phyloP scores from a whole-genome alignment of 2,329 filamentous ascomycete species.

The Colletotrichum sp. region DNA sequence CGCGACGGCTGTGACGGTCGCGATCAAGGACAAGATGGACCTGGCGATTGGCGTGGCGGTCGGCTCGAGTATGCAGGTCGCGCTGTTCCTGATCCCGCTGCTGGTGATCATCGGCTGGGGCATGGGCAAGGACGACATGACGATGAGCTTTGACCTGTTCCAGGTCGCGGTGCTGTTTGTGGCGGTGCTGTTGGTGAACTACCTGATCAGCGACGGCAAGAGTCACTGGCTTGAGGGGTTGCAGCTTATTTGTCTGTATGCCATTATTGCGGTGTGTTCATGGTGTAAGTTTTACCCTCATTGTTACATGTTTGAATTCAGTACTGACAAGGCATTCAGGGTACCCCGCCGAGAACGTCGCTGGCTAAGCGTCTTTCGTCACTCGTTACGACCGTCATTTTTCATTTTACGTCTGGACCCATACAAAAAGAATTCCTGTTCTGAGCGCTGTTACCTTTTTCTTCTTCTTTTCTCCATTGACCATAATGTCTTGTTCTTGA shows the following conservation, averaged over 20 bases:
- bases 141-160: slow-evolving; percentile 85
- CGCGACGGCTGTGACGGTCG: slow-evolving; percentile 80
- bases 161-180: slow-evolving; percentile 88
- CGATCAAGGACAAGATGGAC: slow-evolving; percentile 86
- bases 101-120: slow-evolving; percentile 82
- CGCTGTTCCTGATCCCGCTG: slow-evolving; percentile 78
- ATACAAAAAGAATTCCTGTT: background rate
- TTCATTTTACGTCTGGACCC: background rate
- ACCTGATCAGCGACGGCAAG: slow-evolving; percentile 82
- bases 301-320: rapidly evolving
- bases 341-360: slow-evolving; percentile 15
- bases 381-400: background rate
- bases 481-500: slow-evolving; percentile 14
- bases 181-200: slow-evolving; percentile 84
- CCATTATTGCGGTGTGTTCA: slow-evolving; percentile 77
- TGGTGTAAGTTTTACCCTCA: slow-evolving; percentile 55
- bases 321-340: background rate
- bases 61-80: slow-evolving; percentile 81
- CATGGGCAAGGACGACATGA: slow-evolving; percentile 75
- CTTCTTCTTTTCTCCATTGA: background rate
- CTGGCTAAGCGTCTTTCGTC: background rate
- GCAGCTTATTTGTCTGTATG: slow-evolving; percentile 76
- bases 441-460: background rate
- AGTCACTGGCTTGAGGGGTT: slow-evolving; percentile 84
- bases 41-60: slow-evolving; percentile 82